Evolutionary conservation across 345 rosid species (phyloP).

Genomic region (Geranium brycei): DNA sequence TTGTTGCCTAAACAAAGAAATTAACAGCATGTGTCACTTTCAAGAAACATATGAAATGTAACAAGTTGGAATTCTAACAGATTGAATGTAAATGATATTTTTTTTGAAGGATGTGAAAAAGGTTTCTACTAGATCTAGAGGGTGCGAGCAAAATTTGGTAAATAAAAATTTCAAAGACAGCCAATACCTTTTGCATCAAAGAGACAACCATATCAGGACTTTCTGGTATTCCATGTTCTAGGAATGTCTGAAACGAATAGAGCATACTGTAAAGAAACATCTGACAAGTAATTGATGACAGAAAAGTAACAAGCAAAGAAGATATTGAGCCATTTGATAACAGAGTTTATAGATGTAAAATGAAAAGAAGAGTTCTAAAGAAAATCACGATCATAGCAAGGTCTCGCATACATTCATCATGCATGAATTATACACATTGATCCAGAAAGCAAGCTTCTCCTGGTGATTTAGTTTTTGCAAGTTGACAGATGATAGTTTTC

Average conservation of each 20-base stretch:
- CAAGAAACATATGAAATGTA: neutral
- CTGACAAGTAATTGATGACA: too few relatives aligned
- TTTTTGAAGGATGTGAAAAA: too few relatives aligned
- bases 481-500: constrained; percentile 41
- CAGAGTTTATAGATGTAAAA: neutral
- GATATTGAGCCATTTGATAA: too few relatives aligned
- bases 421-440: constrained; percentile 77
- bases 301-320: too few relatives aligned
- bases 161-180: neutral
- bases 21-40: neutral
- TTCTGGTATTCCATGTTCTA: constrained; percentile 64
- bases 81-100: too few relatives aligned
- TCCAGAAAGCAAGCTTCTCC: constrained; percentile 92
- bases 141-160: neutral
- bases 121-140: too few relatives aligned
- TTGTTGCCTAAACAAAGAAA: constrained; percentile 38
- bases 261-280: neutral
- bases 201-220: constrained; percentile 46
- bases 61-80: neutral
- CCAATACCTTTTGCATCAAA: constrained; percentile 53
- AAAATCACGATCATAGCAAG: neutral
- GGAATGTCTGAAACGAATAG: constrained; percentile 42
- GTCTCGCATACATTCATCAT: constrained; percentile 63
- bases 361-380: neutral
- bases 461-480: constrained; percentile 56